These are phyloP conservation scores for Trichoderma guizhouense DNA, from an alignment of 2,329 filamentous ascomycete genomes.

Conservation along the genomic window DNA sequence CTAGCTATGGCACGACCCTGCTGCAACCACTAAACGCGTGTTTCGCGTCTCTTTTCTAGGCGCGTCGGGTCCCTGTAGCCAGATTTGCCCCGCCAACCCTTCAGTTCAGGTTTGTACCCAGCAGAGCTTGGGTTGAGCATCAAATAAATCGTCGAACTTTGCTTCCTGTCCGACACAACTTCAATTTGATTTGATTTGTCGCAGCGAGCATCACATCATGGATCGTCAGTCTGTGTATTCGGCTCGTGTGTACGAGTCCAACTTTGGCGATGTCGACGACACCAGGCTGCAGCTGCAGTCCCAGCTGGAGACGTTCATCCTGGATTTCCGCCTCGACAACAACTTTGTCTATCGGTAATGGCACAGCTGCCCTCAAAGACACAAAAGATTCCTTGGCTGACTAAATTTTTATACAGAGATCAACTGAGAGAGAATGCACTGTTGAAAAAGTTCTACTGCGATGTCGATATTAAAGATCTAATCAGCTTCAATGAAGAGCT, in stretches of 20 bases:
- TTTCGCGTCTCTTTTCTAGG: slow-evolving; percentile 26
- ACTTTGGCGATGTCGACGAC: slow-evolving; percentile 63
- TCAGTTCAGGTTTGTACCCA: neutral
- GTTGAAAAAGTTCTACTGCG: slow-evolving; percentile 91
- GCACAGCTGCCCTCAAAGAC: neutral
- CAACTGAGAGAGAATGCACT: slow-evolving; percentile 94
- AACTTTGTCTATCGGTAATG: slow-evolving; percentile 85
- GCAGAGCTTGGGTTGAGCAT: neutral
- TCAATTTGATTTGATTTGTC: slow-evolving; percentile 21
- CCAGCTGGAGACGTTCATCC: slow-evolving; percentile 83
- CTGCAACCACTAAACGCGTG: slow-evolving; percentile 32
- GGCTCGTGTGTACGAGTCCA: slow-evolving; percentile 72
- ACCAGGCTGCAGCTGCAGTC: slow-evolving; percentile 69
- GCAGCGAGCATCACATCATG: slow-evolving; percentile 48
- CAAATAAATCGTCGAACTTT: neutral
- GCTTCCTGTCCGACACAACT: neutral
- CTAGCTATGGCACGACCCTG: neutral
- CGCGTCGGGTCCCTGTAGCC: slow-evolving; percentile 22
- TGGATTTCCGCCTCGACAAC: slow-evolving; percentile 92
- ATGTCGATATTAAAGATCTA: slow-evolving; percentile 91
- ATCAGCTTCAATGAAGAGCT: slow-evolving; percentile 96
- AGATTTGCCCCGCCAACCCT: slow-evolving; percentile 14
- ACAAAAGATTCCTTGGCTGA: slow-evolving; percentile 1
- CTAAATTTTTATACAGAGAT: slow-evolving; percentile 59
- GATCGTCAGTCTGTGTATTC: slow-evolving; percentile 87